Conservation (phyloP, 441 rosid genomes). For the Eugenia klotzschiana region DNA sequence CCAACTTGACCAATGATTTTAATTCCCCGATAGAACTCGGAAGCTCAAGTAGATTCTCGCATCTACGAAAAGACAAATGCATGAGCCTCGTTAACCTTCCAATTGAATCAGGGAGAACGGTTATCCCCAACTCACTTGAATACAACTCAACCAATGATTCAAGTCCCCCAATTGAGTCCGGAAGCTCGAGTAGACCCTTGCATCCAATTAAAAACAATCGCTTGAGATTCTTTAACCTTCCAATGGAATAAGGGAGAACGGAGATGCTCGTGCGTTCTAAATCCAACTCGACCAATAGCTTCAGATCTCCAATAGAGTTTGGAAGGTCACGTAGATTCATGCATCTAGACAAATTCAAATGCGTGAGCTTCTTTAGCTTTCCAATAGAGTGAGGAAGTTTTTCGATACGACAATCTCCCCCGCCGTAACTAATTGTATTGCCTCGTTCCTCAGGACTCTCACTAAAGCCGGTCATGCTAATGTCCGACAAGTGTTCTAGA, state of each 20-base stretch:
- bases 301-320: not conserved
- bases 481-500: not conserved
- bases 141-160: not conserved
- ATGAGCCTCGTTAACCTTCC: not conserved
- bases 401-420: too few species aligned
- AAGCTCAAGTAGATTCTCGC: not conserved
- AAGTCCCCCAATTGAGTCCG: not conserved
- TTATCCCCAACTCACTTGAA: not conserved
- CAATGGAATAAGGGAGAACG: not conserved
- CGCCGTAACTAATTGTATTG: not conserved
- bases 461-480: rapidly evolving
- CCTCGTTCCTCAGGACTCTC: not conserved
- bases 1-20: not conserved
- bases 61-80: not conserved
- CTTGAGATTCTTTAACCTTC: not conserved
- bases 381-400: not conserved
- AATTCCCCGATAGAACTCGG: not conserved
- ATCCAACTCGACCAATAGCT: not conserved
- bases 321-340: not conserved
- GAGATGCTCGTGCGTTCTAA: not conserved
- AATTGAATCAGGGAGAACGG: not conserved
- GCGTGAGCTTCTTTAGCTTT: not conserved
- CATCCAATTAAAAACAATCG: not conserved
- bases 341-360: not conserved
- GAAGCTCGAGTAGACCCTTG: not conserved